Base-by-base conservation (phyloP, 306 rosid species). In the Rosa multiflora region DNA sequence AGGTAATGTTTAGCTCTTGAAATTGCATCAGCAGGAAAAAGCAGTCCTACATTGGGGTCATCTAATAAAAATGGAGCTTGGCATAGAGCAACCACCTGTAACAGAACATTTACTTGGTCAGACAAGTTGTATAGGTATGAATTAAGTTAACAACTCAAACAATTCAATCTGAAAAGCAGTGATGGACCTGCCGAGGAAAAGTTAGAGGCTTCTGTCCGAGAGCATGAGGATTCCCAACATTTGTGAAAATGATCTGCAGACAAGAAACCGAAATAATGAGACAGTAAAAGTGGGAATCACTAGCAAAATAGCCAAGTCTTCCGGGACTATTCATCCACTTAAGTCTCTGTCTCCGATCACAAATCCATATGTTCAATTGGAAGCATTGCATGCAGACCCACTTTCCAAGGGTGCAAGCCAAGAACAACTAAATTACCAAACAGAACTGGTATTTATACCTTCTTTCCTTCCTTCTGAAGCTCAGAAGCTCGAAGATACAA, bases 161-260 rank as follows among this genome's bases (percentile, higher is more conserved):
- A 9, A 39, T 76, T 75, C 71, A 70, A 79, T 68, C 66, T 47
- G 61, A 42, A 29, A 71, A 72, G n/a, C 47, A 73, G 78, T 21
- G 75, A 61, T 13, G 48, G 79, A 96, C 99, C 99, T 96, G 99
- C 84, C 99, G 99, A 71, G 99, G 99, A 82, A 96, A 96, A 75
- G 88, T 89, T 89, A 96, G 82, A 10, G 99, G 99, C 91, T 82
- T 96, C 90, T 96, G 99, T 83, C 99, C 99, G 66, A 96, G 83
- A 73, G 99, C 99, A 82, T 96, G 99, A 72, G 99, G 99, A 71
- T 96, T 96, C 82, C 99, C 99, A 52, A 96, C 99, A 86, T 96
- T 96, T 43, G 99, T 96, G 88, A 96, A 96, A 83, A 96, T 89
- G 81, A 96, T 96, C 99, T 96, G 94, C 72, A 74, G 58, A 82